Evolutionary conservation across 2,329 filamentous ascomycete genomes (phyloP).

Genomic region (Lachnellula occidentalis): DNA sequence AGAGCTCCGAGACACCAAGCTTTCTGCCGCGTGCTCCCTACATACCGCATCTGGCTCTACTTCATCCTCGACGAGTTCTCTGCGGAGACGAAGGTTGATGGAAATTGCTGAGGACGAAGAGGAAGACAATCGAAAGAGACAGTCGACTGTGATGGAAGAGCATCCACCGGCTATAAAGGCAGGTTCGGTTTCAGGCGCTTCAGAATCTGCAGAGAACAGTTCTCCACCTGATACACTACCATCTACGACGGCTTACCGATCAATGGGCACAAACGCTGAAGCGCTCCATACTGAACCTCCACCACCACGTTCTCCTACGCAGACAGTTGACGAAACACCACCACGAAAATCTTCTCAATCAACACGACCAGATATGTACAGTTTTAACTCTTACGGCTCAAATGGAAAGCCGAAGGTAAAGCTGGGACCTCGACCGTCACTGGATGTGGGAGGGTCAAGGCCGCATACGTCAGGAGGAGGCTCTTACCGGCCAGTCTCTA

Average conservation of each 20-base stretch:
- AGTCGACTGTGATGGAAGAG: slow-evolving; percentile 49
- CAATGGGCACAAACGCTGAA: slow-evolving; percentile 13
- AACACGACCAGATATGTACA: slow-evolving; percentile 45
- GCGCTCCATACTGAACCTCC: slow-evolving; percentile 6
- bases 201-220: slow-evolving; percentile 9
- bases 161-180: slow-evolving; percentile 25
- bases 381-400: slow-evolving; percentile 41
- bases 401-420: slow-evolving; percentile 76
- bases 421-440: slow-evolving; percentile 76
- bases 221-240: slow-evolving; percentile 11
- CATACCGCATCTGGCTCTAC: slow-evolving; percentile 83
- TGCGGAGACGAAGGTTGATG: slow-evolving; percentile 71
- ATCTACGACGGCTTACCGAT: slow-evolving; percentile 11
- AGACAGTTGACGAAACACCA: slow-evolving; percentile 21
- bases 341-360: slow-evolving; percentile 43
- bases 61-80: slow-evolving; percentile 76
- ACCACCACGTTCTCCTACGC: slow-evolving; percentile 23
- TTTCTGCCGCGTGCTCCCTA: slow-evolving; percentile 83
- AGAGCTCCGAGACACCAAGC: slow-evolving; percentile 79
- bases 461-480: slow-evolving; percentile 54
- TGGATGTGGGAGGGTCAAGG: slow-evolving; percentile 54
- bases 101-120: slow-evolving; percentile 91
- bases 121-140: slow-evolving; percentile 53
- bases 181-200: slow-evolving; percentile 12
- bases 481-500: slow-evolving; percentile 65